phyloP scores from a whole-genome alignment of 805 yeast genomes.

The Wickerhamomyces alni region DNA sequence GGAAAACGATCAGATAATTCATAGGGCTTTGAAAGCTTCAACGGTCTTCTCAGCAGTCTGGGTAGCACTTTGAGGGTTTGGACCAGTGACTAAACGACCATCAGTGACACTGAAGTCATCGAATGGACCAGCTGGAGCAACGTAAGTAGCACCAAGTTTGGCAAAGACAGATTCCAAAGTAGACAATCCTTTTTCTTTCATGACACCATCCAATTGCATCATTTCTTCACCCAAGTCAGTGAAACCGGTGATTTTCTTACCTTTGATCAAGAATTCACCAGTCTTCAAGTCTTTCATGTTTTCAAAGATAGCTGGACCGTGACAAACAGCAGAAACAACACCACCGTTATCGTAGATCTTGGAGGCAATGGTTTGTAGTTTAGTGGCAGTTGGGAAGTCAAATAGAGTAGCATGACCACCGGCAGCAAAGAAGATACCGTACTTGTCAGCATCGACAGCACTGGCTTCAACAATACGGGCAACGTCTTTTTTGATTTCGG shows the following conservation, averaged over 20 bases:
- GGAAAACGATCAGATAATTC: no score
- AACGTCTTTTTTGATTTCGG: conserved; percentile 35
- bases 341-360: conserved; percentile 46
- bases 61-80: conserved; percentile 53
- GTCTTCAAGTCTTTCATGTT: conserved; percentile 35
- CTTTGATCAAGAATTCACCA: conserved; percentile 41
- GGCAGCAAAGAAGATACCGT: conserved; percentile 50
- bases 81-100: conserved; percentile 59
- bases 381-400: conserved; percentile 50
- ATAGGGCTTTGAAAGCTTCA: conserved; percentile 12
- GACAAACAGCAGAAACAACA: conserved; percentile 60
- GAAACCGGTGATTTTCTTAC: conserved; percentile 56
- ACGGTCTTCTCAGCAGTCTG: conserved; percentile 40
- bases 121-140: conserved; percentile 45
- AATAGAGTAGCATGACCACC: conserved; percentile 62
- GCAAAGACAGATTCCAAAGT: conserved; percentile 1
- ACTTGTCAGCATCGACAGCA: conserved; percentile 43
- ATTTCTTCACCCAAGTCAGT: conserved; percentile 45
- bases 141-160: conserved; percentile 34
- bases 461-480: conserved; percentile 38
- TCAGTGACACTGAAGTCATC: conserved; percentile 46
- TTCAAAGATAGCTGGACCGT: conserved; percentile 59
- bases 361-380: conserved; percentile 39
- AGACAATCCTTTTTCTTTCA: conserved; percentile 22
- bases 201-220: conserved; percentile 17